Conservation (phyloP, 1,139 yeast species). For the Saccharomyces pastorianus region DNA sequence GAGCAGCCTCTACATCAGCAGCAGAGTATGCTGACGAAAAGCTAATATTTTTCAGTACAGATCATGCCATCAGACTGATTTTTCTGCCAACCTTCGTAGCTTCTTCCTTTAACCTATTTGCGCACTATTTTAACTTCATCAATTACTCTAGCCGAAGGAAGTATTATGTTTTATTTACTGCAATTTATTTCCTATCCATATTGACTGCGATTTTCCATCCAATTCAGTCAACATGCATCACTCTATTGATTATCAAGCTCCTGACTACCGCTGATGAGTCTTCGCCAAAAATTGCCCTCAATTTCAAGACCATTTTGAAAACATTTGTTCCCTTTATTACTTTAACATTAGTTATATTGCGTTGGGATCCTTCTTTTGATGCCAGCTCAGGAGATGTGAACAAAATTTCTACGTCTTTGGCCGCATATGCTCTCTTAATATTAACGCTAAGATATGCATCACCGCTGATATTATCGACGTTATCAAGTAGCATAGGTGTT, state of each 20-base stretch:
- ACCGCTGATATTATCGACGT: neutral
- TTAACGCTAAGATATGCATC: neutral
- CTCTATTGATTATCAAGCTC: slow-evolving; percentile 15
- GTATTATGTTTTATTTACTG: neutral
- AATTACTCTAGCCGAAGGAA: neutral
- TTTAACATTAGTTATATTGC: neutral
- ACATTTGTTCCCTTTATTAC: neutral
- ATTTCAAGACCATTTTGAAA: neutral
- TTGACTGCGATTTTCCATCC: neutral
- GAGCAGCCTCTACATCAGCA: neutral
- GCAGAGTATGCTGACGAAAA: slow-evolving; percentile 8
- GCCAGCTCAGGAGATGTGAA: neutral
- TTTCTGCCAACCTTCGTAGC: slow-evolving; percentile 28
- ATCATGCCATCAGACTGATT: slow-evolving; percentile 9
- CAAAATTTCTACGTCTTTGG: neutral
- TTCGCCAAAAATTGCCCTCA: neutral
- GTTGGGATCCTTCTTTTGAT: neutral
- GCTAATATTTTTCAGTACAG: slow-evolving; percentile 1
- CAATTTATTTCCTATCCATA: neutral
- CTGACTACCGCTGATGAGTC: neutral
- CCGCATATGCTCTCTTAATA: neutral
- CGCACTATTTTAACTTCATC: slow-evolving; percentile 8
- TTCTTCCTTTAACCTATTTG: slow-evolving; percentile 13
- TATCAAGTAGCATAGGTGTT: neutral
- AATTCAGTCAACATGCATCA: slow-evolving; percentile 23